Conservation (phyloP, 2,329 filamentous ascomycete species). For the Didymella exigua region DNA sequence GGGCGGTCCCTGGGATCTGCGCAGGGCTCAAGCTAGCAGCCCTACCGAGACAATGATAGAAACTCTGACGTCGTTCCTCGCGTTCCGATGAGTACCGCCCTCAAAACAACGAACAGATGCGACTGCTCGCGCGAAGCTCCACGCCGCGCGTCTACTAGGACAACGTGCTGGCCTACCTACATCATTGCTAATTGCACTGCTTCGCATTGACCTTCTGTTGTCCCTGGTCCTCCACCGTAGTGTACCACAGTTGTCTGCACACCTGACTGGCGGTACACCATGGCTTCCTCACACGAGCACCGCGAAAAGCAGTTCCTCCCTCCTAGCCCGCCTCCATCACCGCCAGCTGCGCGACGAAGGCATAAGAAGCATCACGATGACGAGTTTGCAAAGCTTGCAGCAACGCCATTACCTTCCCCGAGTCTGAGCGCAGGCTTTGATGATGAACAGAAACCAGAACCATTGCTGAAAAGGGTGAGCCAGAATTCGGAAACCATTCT, state of each 20-base stretch:
- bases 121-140: slow-evolving; percentile 2
- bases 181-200: neutral
- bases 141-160: neutral
- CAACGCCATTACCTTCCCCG: slow-evolving; percentile 29
- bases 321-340: slow-evolving; percentile 39
- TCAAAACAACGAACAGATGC: slow-evolving; percentile 7
- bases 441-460: slow-evolving; percentile 25
- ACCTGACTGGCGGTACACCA: neutral
- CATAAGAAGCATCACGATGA: slow-evolving; percentile 35
- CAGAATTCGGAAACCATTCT: neutral
- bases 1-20: slow-evolving; percentile 6
- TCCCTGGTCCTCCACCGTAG: neutral
- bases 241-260: neutral
- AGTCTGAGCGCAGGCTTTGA: slow-evolving; percentile 29
- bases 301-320: slow-evolving; percentile 23
- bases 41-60: neutral
- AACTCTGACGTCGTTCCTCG: slow-evolving; percentile 8
- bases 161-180: neutral
- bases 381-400: slow-evolving; percentile 40
- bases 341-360: slow-evolving; percentile 26
- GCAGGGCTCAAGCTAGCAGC: slow-evolving; percentile 9
- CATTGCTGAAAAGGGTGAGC: slow-evolving; percentile 35
- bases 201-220: neutral
- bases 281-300: slow-evolving; percentile 22
- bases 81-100: slow-evolving; percentile 7